Percentiles rank a stretch among this genome's conserved stretches.
Evolutionary conservation across 2,329 filamentous ascomycete species (phyloP).

Genomic region (Emergomyces orientalis): DNA sequence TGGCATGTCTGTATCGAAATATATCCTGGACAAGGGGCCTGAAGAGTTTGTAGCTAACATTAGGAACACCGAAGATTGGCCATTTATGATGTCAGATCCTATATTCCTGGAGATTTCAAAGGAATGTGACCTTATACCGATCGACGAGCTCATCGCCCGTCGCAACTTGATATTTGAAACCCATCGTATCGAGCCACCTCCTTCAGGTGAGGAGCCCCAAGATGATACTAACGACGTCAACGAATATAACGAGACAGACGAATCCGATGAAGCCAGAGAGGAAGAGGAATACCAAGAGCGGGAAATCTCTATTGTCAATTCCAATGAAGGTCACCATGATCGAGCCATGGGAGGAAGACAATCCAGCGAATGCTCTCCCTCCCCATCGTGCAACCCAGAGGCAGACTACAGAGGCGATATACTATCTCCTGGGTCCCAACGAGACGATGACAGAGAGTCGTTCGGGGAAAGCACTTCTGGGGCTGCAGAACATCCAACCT

Average conservation of each 20-base stretch:
- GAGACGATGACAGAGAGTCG: not conserved
- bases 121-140: conserved; percentile 33
- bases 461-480: not conserved
- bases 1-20: conserved; percentile 42
- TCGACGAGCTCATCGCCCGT: conserved; percentile 36
- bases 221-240: not conserved
- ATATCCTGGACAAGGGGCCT: conserved; percentile 37
- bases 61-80: conserved; percentile 43
- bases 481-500: not conserved
- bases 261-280: not conserved
- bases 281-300: not conserved
- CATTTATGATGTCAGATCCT: conserved; percentile 41
- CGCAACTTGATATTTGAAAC: conserved; percentile 24
- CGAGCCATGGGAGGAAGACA: not conserved
- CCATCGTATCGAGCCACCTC: conserved; percentile 22
- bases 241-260: not conserved
- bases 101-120: conserved; percentile 40
- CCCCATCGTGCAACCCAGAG: not conserved
- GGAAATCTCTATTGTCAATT: not conserved
- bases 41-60: conserved; percentile 40
- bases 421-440: not conserved
- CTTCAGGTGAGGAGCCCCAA: conserved; percentile 12
- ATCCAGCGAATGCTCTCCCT: not conserved
- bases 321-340: conserved; percentile 1
- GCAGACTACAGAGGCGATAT: not conserved